Percentiles rank a stretch among this genome's conserved stretches.
Evolutionary conservation across 2,329 filamentous ascomycete genomes (phyloP).

Genomic region (Microsporum audouinii): DNA sequence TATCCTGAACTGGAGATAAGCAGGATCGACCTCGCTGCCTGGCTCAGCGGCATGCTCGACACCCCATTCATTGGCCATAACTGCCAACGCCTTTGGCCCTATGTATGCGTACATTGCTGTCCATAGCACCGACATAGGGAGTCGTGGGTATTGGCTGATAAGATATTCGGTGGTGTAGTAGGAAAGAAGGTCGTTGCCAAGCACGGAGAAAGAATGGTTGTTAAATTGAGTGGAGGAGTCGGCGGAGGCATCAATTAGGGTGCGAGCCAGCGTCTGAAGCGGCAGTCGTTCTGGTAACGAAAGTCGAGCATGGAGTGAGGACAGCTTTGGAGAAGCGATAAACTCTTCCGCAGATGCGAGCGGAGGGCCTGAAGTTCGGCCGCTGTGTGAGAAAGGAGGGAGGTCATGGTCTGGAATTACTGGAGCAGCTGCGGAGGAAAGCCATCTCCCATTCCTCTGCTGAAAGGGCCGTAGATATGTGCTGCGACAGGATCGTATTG

Average conservation of each 20-base stretch:
- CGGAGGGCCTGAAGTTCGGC: conserved; percentile 40
- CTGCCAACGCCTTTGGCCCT: conserved; percentile 60
- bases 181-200: conserved; percentile 72
- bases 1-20: conserved; percentile 67
- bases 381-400: conserved; percentile 13
- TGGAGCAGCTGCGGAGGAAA: conserved; percentile 31
- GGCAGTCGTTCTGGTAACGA: conserved; percentile 71
- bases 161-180: conserved; percentile 86
- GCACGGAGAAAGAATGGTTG: conserved; percentile 68
- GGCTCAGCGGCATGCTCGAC: conserved; percentile 78
- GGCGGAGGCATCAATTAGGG: conserved; percentile 75
- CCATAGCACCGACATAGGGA: conserved; percentile 80
- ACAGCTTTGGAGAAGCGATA: conserved; percentile 69
- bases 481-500: conserved; percentile 29
- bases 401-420: conserved; percentile 13
- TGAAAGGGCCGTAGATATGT: conserved; percentile 14
- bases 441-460: conserved; percentile 26
- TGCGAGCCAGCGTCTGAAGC: conserved; percentile 70
- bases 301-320: conserved; percentile 82
- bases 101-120: conserved; percentile 75
- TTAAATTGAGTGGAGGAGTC: conserved; percentile 73
- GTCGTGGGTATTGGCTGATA: conserved; percentile 75
- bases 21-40: conserved; percentile 82
- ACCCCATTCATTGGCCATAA: conserved; percentile 77
- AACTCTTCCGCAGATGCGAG: conserved; percentile 61